A percentile compares a stretch with the other conserved stretches of the same genome.
Evolutionary conservation across 805 yeast species (phyloP).

Genomic region (Candida palmyrensis): DNA sequence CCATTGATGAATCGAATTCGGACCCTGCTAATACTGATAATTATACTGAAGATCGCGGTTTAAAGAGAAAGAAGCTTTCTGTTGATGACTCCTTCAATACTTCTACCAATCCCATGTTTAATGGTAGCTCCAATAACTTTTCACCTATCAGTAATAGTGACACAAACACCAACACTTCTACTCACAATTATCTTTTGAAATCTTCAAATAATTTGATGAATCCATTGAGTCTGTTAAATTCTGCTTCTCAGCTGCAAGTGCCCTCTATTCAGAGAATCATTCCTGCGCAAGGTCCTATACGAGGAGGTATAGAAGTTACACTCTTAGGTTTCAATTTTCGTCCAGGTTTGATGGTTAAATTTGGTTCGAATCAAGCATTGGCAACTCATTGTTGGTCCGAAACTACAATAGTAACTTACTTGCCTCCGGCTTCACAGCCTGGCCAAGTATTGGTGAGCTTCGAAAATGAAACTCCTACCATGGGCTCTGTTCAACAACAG

Average conservation of each 20-base stretch:
- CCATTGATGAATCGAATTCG: constrained; percentile 56
- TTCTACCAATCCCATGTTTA: constrained; percentile 33
- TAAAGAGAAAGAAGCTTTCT: constrained; percentile 46
- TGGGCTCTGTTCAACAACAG: constrained; percentile 32
- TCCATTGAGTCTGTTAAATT: constrained; percentile 1
- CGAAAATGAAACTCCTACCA: constrained; percentile 38
- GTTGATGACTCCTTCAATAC: constrained; percentile 38
- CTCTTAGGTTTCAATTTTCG: constrained; percentile 82
- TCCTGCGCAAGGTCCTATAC: constrained; percentile 91
- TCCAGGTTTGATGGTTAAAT: constrained; percentile 76
- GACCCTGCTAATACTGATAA: constrained; percentile 41
- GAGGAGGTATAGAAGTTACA: constrained; percentile 96
- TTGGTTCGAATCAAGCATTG: constrained; percentile 74
- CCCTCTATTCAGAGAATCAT: constrained; percentile 82
- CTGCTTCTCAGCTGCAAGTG: neutral
- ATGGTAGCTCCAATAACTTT: constrained; percentile 33
- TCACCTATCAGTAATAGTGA: constrained; percentile 45
- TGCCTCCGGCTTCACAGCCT: constrained; percentile 86
- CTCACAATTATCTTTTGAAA: constrained; percentile 7
- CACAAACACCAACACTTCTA: constrained; percentile 24
- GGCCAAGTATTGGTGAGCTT: constrained; percentile 93
- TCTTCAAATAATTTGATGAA: constrained; percentile 10
- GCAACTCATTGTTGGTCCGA: constrained; percentile 97
- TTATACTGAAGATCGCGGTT: constrained; percentile 31
- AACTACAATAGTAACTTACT: constrained; percentile 84